phyloP scores from a whole-genome alignment of 371 early-diverging fungal species.

The Mucor indicus region DNA sequence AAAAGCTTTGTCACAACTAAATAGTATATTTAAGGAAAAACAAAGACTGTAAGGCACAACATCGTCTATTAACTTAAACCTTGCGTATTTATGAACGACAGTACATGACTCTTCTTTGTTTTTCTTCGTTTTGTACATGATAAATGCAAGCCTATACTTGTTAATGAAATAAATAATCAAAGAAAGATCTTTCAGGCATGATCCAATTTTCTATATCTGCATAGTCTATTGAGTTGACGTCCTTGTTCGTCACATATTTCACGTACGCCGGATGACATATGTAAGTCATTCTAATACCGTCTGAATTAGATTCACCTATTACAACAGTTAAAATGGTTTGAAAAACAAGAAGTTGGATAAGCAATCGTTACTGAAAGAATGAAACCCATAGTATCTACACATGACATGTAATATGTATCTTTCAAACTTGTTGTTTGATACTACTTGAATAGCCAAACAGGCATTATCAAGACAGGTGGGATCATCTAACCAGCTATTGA shows the following conservation, averaged over 20 bases:
- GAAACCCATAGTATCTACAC: slow-evolving; percentile 27
- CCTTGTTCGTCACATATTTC: slow-evolving; percentile 11
- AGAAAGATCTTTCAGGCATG: slow-evolving; percentile 26
- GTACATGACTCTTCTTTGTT: too few species aligned
- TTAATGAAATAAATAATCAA: slow-evolving; percentile 25
- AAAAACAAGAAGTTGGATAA: background rate
- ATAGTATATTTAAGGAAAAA: too few species aligned
- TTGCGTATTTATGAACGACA: too few species aligned
- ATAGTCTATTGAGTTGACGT: slow-evolving; percentile 4
- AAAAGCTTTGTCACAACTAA: too few species aligned
- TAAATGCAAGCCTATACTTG: too few species aligned
- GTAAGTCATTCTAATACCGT: slow-evolving; percentile 15
- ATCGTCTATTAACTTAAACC: too few species aligned
- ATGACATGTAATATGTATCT: slow-evolving; percentile 29
- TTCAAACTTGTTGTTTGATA: slow-evolving; percentile 24
- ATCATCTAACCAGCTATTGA: slow-evolving; percentile 13
- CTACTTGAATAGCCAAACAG: slow-evolving; percentile 17
- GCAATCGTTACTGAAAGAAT: slow-evolving; percentile 28
- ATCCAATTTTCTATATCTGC: slow-evolving; percentile 5
- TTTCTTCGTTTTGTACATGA: too few species aligned
- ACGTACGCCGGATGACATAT: slow-evolving; percentile 26
- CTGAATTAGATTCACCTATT: background rate
- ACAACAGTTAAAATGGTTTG: slow-evolving; percentile 15
- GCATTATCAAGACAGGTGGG: slow-evolving; percentile 5
- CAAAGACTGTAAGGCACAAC: too few species aligned